Percentiles rank a stretch among this genome's conserved stretches.
phyloP scores from a whole-genome alignment of 768 basidiomycete genomes.

The Trametes elegans region DNA sequence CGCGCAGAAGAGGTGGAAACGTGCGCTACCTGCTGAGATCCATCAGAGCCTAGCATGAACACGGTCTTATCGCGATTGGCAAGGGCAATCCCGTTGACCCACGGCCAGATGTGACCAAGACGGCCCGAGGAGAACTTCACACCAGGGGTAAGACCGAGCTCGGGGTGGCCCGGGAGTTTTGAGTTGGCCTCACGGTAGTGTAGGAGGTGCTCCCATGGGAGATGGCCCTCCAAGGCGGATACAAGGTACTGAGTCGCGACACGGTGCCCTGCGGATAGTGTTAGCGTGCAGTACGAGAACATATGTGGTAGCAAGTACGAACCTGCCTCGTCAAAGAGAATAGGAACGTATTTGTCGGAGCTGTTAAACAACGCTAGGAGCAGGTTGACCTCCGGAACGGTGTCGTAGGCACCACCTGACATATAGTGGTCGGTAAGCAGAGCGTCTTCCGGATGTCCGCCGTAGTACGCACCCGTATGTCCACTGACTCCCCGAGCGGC shows the following conservation, averaged over 20 bases:
- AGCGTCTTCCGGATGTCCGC: neutral
- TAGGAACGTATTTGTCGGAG: conserved; percentile 60
- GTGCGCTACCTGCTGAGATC: conserved; percentile 62
- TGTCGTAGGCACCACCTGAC: conserved; percentile 49
- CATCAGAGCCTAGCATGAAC: conserved; percentile 86
- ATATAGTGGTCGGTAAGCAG: neutral
- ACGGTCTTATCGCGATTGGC: conserved; percentile 75
- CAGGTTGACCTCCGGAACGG: conserved; percentile 83
- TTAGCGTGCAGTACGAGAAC: conserved; percentile 1
- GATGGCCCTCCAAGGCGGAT: conserved; percentile 67
- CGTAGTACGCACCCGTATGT: conserved; percentile 58
- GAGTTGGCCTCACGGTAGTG: conserved; percentile 86
- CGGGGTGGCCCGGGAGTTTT: conserved; percentile 86
- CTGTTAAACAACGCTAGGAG: conserved; percentile 70
- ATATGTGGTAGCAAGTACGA: conserved; percentile 24
- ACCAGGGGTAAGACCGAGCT: conserved; percentile 87
- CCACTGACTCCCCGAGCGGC: conserved; percentile 85
- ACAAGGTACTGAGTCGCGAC: conserved; percentile 89
- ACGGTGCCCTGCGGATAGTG: conserved; percentile 61
- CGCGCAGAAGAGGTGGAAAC: no score
- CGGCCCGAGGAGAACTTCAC: conserved; percentile 94
- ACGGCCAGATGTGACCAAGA: conserved; percentile 87
- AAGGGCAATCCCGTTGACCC: conserved; percentile 82
- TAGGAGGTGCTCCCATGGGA: conserved; percentile 74
- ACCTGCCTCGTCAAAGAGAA: conserved; percentile 85